These are phyloP conservation scores for Ploettnerulaceae sp. DNA, from an alignment of 2,329 filamentous ascomycete species.

Conservation along the genomic window DNA sequence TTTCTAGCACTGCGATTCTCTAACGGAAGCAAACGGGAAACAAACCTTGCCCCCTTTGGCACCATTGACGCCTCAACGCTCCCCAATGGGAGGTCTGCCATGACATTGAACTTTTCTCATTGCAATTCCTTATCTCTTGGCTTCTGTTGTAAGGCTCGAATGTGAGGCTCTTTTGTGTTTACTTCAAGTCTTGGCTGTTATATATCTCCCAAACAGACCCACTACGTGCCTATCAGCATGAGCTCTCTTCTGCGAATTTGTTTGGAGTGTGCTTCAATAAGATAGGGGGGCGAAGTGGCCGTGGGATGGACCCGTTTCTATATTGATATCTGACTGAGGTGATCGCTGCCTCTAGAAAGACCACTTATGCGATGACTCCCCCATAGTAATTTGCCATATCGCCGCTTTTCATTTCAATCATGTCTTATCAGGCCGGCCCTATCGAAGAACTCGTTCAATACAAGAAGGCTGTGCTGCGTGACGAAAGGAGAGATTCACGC, in stretches of 20 bases:
- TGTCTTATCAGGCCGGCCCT: conserved; percentile 20
- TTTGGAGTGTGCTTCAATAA: conserved; percentile 18
- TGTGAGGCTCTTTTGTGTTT: conserved; percentile 19
- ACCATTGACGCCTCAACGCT: conserved; percentile 8
- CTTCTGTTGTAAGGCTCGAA: conserved; percentile 6
- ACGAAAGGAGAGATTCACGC: conserved; percentile 21
- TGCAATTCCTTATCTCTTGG: conserved; percentile 17
- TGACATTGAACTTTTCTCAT: conserved; percentile 3
- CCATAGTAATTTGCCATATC: conserved; percentile 7
- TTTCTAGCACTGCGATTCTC: conserved; percentile 9
- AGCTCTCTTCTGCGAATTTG: conserved; percentile 6
- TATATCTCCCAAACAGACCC: conserved; percentile 11
- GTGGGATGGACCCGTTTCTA: conserved; percentile 8
- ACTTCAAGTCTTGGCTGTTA: conserved; percentile 19
- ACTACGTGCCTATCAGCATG: conserved; percentile 10
- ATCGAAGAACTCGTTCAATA: conserved; percentile 23
- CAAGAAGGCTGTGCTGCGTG: conserved; percentile 23
- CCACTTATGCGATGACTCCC: conserved; percentile 2
- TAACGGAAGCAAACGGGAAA: conserved; percentile 12
- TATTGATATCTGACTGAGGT: conserved; percentile 4
- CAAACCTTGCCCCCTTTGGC: conserved; percentile 8
- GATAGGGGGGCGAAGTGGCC: conserved; percentile 11
- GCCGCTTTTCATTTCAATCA: conserved; percentile 6
- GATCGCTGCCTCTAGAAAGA: conserved; percentile 1
- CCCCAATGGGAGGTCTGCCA: conserved; percentile 16